Evolutionary conservation across 2,329 filamentous ascomycete genomes (phyloP).

Genomic region (Tolypocladium guangdongense): DNA sequence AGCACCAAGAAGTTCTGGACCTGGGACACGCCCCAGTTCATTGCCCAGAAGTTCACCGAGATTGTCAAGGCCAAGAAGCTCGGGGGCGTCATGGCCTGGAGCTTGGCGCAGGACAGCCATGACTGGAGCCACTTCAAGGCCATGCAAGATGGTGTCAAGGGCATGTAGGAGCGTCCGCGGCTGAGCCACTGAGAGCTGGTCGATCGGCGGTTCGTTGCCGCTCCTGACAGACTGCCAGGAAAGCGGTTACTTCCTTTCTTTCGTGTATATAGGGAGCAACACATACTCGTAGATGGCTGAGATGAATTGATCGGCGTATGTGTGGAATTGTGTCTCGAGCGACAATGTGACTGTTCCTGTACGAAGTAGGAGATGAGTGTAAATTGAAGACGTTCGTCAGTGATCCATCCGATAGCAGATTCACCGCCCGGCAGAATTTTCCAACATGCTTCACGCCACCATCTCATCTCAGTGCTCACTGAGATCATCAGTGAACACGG

Average conservation of each 20-base stretch:
- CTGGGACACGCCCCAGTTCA: slow-evolving; percentile 40
- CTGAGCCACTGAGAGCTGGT: not conserved
- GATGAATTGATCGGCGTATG: not conserved
- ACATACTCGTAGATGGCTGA: not conserved
- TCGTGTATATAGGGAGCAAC: not conserved
- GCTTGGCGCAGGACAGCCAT: slow-evolving; percentile 35
- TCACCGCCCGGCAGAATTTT: slow-evolving; percentile 43
- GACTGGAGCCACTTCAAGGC: slow-evolving; percentile 31
- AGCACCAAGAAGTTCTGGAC: slow-evolving; percentile 38
- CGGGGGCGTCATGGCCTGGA: slow-evolving; percentile 44
- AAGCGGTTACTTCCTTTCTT: too few species aligned
- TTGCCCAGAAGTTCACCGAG: slow-evolving; percentile 33
- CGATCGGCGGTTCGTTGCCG: not conserved
- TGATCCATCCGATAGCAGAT: not conserved
- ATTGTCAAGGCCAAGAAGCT: slow-evolving; percentile 30
- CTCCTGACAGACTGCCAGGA: too few species aligned
- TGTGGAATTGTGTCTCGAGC: not conserved
- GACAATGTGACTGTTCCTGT: not conserved
- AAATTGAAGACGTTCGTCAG: not conserved
- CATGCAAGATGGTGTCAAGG: slow-evolving; percentile 19
- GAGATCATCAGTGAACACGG: slow-evolving; percentile 2
- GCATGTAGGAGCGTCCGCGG: not conserved
- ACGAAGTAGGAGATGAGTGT: too few species aligned
- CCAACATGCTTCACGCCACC: slow-evolving; percentile 1
- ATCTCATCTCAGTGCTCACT: slow-evolving; percentile 3